Base-by-base conservation (phyloP, 1,284 basidiomycete species). In the Phellopilus nigrolimitatus region DNA sequence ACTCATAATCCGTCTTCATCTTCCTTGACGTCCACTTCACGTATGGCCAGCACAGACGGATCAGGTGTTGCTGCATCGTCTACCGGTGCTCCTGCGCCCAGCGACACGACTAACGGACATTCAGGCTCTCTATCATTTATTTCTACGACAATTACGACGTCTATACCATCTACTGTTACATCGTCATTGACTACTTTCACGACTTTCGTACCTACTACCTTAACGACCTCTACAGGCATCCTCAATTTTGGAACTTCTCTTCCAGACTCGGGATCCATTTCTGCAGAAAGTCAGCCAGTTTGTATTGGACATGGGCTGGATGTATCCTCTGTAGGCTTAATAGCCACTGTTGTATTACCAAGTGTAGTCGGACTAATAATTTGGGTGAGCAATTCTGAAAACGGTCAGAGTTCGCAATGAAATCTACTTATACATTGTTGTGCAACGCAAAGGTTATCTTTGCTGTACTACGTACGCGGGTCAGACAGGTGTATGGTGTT, bases 241-340 rank as follows among this genome's bases (percentile, higher is more conserved):
- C 62, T 70, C 59, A 60, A 69, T 30, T 67, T 66, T 22, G 71
- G 72, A 34, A 75, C 76, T 24, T 70, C 73, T 34, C 70, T 72
- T 55, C 65, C 68, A 22, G 63, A 71, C 59, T 63, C 70, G 44
- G 56, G 44, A 24, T 25, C 70, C 40, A 52, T 73, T 43, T 66
- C 66, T 24, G 62, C 65, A 22, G 60, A 63, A n/a, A 51, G 51
- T 42, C 63, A 68, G 42, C 66, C 72, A 27, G 68, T 84, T 2
- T 88, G 85, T 62, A 71, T 82, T 49, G 85, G 85, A 36, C 59
- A 76, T 39, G 82, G 82, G 1, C 53, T 86, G 24, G 85, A 88
- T 64, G 70, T 77, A 30, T 72, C 74, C n/a, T 73, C 80, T n/a
- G 69, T 78, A 50, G 85, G 85, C 10, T 60, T 87, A 8, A 57